A percentile compares a stretch with the other conserved stretches of the same genome.
Evolutionary conservation across 106 monocot genomes (phyloP).

Genomic region (Ottelia alismoides): DNA sequence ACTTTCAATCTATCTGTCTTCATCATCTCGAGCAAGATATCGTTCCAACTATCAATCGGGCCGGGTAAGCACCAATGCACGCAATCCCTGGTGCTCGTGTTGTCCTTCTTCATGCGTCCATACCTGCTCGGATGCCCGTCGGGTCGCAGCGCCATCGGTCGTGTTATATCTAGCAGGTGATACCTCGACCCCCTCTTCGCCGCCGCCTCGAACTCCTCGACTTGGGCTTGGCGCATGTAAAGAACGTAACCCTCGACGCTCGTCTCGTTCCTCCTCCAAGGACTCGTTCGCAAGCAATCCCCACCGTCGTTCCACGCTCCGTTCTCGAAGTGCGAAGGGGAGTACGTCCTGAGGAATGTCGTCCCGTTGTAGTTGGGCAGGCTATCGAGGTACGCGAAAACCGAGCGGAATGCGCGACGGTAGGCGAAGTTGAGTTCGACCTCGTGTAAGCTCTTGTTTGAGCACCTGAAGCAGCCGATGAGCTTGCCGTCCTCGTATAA

Average conservation of each 20-base stretch:
- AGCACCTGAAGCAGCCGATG: too few species aligned
- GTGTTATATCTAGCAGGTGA: constrained; percentile 1
- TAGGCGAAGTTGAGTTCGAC: too few species aligned
- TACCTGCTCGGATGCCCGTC: constrained; percentile 16
- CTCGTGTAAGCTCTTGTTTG: too few species aligned
- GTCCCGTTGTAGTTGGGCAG: too few species aligned
- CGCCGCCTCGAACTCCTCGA: constrained; percentile 5
- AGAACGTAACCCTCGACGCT: background rate
- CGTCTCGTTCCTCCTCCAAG: background rate
- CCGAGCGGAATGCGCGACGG: too few species aligned
- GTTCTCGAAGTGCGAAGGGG: constrained; percentile 13
- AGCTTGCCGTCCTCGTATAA: too few species aligned
- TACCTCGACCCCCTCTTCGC: constrained; percentile 1
- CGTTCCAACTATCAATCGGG: constrained; percentile 10
- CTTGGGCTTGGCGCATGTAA: background rate
- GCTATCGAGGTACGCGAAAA: too few species aligned
- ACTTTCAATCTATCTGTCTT: background rate
- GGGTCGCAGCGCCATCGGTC: constrained; percentile 10
- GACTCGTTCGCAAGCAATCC: constrained; percentile 4
- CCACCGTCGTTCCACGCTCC: constrained; percentile 15
- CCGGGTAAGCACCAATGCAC: constrained; percentile 28
- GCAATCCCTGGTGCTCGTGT: constrained; percentile 13
- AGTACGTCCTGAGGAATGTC: constrained; percentile 7
- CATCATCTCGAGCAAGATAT: constrained; percentile 7
- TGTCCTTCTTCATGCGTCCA: constrained; percentile 11